A percentile compares a stretch with the other conserved stretches of the same genome.
Evolutionary conservation across 2,329 filamentous ascomycete species (phyloP).

Genomic region (Fusarium sp.): DNA sequence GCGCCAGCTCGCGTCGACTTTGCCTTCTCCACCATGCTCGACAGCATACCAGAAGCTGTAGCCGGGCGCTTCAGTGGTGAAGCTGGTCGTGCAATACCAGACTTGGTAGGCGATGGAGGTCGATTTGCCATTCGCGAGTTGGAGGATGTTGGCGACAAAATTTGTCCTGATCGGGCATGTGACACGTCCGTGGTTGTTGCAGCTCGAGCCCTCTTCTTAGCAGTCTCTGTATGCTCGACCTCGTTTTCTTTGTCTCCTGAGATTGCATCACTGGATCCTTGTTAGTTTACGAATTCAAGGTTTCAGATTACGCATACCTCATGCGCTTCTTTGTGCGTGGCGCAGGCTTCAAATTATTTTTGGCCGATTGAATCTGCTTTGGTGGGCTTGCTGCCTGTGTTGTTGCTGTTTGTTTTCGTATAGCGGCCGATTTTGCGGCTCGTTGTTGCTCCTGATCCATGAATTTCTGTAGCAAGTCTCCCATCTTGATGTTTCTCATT

Average conservation of each 20-base stretch:
- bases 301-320: conserved; percentile 54
- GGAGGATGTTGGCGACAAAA: conserved; percentile 84
- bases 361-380: conserved; percentile 46
- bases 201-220: conserved; percentile 73
- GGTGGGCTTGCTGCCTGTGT: conserved; percentile 48
- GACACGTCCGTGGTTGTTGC: conserved; percentile 54
- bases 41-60: conserved; percentile 58
- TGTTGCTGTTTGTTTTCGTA: conserved; percentile 61
- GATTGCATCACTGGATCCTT: conserved; percentile 67
- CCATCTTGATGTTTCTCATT: conserved; percentile 82
- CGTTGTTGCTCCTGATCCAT: conserved; percentile 57
- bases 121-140: conserved; percentile 74
- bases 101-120: conserved; percentile 64
- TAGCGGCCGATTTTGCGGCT: conserved; percentile 57
- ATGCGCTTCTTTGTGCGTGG: conserved; percentile 56
- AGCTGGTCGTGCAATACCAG: conserved; percentile 65
- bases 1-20: conserved; percentile 63
- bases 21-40: conserved; percentile 69
- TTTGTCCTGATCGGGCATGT: conserved; percentile 59
- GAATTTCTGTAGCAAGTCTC: conserved; percentile 73
- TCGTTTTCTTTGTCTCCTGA: conserved; percentile 83
- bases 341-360: conserved; percentile 32
- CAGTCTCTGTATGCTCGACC: conserved; percentile 65
- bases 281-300: conserved; percentile 32
- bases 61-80: conserved; percentile 69